Evolutionary conservation across 176 grass and related monocot species (phyloP), one percentile per base, ranked within the genome.

Genomic region (Aegilops sharonensis): DNA sequence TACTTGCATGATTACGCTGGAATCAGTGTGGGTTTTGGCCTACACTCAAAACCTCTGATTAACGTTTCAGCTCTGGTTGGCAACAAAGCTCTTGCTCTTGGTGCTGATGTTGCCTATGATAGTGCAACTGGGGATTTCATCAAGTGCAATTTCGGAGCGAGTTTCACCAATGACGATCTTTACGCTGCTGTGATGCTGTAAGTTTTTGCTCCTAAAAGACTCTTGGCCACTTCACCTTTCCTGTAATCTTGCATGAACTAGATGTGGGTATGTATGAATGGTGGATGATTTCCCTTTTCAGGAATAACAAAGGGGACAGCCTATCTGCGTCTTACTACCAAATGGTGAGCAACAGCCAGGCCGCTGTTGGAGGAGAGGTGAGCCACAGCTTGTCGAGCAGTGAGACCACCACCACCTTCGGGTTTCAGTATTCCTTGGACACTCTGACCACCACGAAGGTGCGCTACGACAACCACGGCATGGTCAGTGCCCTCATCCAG

Each of bases 1-100:
- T 97, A 94, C 84, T 57, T 89, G 85, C 83, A 97, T 83, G 92
- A 94, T 23, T 92, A 90, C 50, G 92, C 88, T 81, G 94, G 94
- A 36, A 57, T 94, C n/a, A 92, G 35, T 67, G 75, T 65, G 10
- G 89, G 82, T 72, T 6, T 89, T 81, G 89, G 87, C 47, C 39
- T 97, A 79, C 86, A 73, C 47, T 47, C 85, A 66, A 97, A 92
- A 72, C 94, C 94, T 86, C 36, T 90, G 37, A 80, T 97, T 79
- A 93, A 85, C 64, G 4, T 94, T 83, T 97, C 94, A 79, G 83
- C 54, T 85, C 85, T 94, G 29, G 68, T 97, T 37, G 94, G 92
- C 21, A 92, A 74, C 52, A 88, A 83, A 72, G 21, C 48, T 85
- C 12, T 97, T 75, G 86, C 91, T 68, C 80, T 87, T 54, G 94